Percentiles rank a stretch among this genome's conserved stretches.
Conservation (phyloP, 2,329 filamentous ascomycete genomes). For the Colletotrichum sojae region DNA sequence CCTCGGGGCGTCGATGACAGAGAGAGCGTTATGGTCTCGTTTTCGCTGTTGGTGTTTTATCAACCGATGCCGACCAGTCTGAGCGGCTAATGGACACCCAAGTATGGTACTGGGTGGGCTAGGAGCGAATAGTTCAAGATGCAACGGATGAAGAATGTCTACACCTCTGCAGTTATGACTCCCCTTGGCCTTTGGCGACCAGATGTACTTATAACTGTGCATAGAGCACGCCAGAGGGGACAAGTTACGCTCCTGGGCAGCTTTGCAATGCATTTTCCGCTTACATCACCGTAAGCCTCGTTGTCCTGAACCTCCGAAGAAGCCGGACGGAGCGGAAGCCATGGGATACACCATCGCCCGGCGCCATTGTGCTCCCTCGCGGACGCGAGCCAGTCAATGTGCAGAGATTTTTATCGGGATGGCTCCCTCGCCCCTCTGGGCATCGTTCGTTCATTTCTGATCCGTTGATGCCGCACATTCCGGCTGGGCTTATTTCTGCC, state of each 20-base stretch:
- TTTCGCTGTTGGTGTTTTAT: not conserved
- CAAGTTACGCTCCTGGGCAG: not conserved
- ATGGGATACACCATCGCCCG: constrained; percentile 15
- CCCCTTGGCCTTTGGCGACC: not conserved
- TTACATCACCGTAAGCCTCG: constrained; percentile 29
- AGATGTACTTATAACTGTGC: constrained; percentile 31
- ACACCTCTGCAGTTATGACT: not conserved
- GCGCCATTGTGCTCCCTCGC: constrained; percentile 1
- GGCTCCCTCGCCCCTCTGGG: constrained; percentile 8
- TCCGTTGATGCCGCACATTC: constrained; percentile 35
- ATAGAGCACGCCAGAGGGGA: not conserved
- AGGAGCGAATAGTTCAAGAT: constrained; percentile 24
- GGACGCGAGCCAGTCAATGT: constrained; percentile 5
- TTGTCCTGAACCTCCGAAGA: constrained; percentile 32
- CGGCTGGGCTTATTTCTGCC: constrained; percentile 24
- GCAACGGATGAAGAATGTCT: constrained; percentile 2
- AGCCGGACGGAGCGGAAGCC: constrained; percentile 39
- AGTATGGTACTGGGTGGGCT: constrained; percentile 3
- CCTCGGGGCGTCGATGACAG: not conserved
- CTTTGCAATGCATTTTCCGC: constrained; percentile 17
- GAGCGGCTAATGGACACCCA: not conserved
- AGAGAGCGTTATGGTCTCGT: not conserved
- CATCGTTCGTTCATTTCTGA: constrained; percentile 12
- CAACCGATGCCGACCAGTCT: not conserved
- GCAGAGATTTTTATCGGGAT: constrained; percentile 15